Conservation (phyloP, 768 basidiomycete genomes). For the Pisolithus albus region DNA sequence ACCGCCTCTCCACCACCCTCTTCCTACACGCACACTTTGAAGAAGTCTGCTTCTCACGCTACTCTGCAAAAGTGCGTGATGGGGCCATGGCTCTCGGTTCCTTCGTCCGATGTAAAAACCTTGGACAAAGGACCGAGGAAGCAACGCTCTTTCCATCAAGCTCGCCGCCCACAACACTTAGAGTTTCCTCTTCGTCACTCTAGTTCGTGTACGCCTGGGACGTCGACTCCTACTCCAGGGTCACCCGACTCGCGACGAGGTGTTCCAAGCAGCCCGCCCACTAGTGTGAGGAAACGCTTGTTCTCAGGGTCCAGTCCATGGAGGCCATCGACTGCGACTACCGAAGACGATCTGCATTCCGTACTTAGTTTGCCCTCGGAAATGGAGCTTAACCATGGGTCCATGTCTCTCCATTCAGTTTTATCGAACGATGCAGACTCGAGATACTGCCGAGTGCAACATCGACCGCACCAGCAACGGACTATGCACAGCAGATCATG, state of each 20-base stretch:
- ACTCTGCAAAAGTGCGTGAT: conserved; percentile 34
- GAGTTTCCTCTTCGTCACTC: conserved; percentile 31
- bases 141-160: conserved; percentile 59
- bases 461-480: conserved; percentile 21
- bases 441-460: conserved; percentile 33
- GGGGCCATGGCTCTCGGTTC: conserved; percentile 15
- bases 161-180: conserved; percentile 48
- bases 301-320: conserved; percentile 53
- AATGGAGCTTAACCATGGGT: conserved; percentile 27
- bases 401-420: conserved; percentile 13
- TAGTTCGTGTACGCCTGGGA: conserved; percentile 11
- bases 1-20: conserved; percentile 20
- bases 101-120: conserved; percentile 18
- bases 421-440: conserved; percentile 48
- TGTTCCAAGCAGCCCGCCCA: conserved; percentile 11
- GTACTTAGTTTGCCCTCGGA: conserved; percentile 47
- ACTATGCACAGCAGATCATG: conserved; percentile 60
- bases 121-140: conserved; percentile 38
- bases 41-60: conserved; percentile 53
- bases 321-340: conserved; percentile 44
- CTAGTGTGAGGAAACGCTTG: conserved; percentile 42
- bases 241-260: conserved; percentile 1
- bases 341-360: conserved; percentile 51
- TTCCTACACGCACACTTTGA: conserved; percentile 29
- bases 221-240: conserved; percentile 8